Evolutionary conservation across 805 yeast species (phyloP).

Genomic region (Candida nanaspora): DNA sequence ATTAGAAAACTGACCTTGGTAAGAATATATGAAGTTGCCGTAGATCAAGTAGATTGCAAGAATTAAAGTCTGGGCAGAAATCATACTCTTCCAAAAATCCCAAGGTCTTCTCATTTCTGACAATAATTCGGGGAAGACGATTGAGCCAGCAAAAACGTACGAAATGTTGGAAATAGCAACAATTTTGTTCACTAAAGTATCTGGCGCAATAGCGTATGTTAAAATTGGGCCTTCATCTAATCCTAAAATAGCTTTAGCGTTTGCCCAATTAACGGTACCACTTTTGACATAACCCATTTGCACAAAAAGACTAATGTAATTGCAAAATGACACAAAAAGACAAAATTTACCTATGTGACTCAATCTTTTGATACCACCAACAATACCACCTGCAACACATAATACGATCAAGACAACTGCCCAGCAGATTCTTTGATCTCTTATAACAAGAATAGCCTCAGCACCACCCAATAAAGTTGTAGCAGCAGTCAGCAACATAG

Average conservation of each 20-base stretch:
- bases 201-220: conserved; percentile 9
- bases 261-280: conserved; percentile 15
- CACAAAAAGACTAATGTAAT: conserved; percentile 11
- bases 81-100: conserved; percentile 43
- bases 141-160: conserved; percentile 45
- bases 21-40: conserved; percentile 35
- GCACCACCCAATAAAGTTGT: conserved; percentile 31
- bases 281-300: conserved; percentile 9
- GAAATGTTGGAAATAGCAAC: conserved; percentile 37
- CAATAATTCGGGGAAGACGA: conserved; percentile 39
- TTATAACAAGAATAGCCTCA: conserved; percentile 32
- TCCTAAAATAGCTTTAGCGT: conserved; percentile 11
- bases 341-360: conserved; percentile 25
- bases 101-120: conserved; percentile 41
- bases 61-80: conserved; percentile 33
- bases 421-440: conserved; percentile 28
- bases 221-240: conserved; percentile 5
- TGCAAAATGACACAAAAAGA: conserved; percentile 10
- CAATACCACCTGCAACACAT: conserved; percentile 32
- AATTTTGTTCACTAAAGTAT: conserved; percentile 21
- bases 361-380: conserved; percentile 34
- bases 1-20: conserved; percentile 37
- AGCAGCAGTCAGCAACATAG: conserved; percentile 36
- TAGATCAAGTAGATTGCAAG: conserved; percentile 31
- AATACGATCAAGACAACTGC: conserved; percentile 28